Conservation (phyloP, 1,139 yeast genomes). For the Starmera stellimalicola region DNA sequence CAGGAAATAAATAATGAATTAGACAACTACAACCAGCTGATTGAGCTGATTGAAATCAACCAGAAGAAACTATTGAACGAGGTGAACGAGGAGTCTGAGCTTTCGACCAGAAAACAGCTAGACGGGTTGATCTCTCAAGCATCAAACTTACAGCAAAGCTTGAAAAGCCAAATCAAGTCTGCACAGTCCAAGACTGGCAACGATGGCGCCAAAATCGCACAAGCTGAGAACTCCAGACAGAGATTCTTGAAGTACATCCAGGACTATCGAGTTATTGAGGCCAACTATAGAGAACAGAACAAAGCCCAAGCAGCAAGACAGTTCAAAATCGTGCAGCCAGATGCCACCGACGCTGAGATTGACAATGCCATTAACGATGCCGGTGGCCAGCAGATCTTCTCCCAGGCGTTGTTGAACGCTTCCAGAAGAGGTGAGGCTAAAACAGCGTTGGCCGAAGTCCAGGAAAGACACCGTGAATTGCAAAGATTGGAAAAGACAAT, state of each 20-base stretch:
- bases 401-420: slow-evolving; percentile 85
- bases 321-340: slow-evolving; percentile 86
- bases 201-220: slow-evolving; percentile 78
- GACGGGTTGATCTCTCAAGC: slow-evolving; percentile 75
- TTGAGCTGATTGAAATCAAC: slow-evolving; percentile 69
- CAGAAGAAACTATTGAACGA: slow-evolving; percentile 82
- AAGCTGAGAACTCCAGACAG: slow-evolving; percentile 82
- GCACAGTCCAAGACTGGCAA: slow-evolving; percentile 64
- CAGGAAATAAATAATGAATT: slow-evolving; percentile 75
- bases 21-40: slow-evolving; percentile 69
- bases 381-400: slow-evolving; percentile 84
- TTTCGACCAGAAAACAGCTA: slow-evolving; percentile 63
- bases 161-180: slow-evolving; percentile 68
- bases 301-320: slow-evolving; percentile 89
- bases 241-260: slow-evolving; percentile 81
- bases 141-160: slow-evolving; percentile 61
- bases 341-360: slow-evolving; percentile 80
- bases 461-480: slow-evolving; percentile 91
- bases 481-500: slow-evolving; percentile 91
- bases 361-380: slow-evolving; percentile 78
- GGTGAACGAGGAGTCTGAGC: slow-evolving; percentile 72
- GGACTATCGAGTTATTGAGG: slow-evolving; percentile 80
- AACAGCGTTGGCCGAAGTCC: slow-evolving; percentile 91
- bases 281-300: slow-evolving; percentile 76
- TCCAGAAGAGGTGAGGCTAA: slow-evolving; percentile 96